Evolutionary conservation across 352 stramenopile genomes (phyloP).

Genomic region (Nannochloropsis limnetica): DNA sequence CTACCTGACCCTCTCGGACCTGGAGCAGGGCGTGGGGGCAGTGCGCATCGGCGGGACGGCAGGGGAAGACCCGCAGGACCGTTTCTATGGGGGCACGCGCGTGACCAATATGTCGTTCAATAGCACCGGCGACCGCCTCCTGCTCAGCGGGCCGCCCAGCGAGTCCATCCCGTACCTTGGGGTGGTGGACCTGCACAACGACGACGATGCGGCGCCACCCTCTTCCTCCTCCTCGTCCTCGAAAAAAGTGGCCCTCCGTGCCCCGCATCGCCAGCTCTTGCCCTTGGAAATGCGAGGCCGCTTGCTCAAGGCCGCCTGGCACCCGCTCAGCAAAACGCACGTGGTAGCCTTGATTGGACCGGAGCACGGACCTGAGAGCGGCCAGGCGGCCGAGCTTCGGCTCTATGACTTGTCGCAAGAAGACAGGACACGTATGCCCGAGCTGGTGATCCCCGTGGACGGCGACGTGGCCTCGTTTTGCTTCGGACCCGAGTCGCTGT

Average conservation of each 20-base stretch:
- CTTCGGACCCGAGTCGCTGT: conserved; percentile 22
- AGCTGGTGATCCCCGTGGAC: conserved; percentile 15
- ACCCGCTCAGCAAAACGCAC: conserved; percentile 18
- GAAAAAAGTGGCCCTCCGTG: neutral
- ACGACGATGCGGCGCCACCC: neutral
- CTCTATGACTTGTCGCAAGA: neutral
- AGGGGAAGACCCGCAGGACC: conserved; percentile 10
- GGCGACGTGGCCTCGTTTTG: conserved; percentile 27
- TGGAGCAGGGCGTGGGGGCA: neutral
- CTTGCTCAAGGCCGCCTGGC: conserved; percentile 21
- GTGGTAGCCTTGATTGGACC: neutral
- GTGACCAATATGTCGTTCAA: neutral
- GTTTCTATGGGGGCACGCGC: neutral
- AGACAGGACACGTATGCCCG: neutral
- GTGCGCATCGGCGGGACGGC: neutral
- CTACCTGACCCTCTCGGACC: conserved; percentile 17
- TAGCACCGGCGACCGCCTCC: neutral
- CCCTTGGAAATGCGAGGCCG: neutral
- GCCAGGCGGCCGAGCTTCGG: neutral
- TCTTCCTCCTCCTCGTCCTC: neutral
- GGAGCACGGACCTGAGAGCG: neutral
- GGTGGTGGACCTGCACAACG: neutral
- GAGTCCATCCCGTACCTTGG: neutral
- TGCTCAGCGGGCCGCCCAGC: neutral
- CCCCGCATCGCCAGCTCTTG: conserved; percentile 22